Conservation (phyloP, 2,329 filamentous ascomycete species). For the Colletotrichum sp. region DNA sequence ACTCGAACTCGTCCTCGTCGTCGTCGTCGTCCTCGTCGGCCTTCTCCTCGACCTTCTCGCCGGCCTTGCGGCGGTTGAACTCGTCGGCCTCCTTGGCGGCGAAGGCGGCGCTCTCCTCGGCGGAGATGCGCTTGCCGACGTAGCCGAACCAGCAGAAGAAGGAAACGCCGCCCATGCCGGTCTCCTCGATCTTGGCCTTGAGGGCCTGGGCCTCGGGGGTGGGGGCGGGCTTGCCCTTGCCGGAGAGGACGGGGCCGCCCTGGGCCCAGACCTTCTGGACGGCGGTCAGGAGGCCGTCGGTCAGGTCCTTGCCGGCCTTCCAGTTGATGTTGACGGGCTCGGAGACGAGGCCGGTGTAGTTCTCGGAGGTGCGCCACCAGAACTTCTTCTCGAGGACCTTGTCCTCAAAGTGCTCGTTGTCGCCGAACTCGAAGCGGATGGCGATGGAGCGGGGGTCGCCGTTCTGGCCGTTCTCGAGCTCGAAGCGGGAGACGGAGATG, state of each 20-base stretch:
- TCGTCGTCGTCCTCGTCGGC: slow-evolving; percentile 59
- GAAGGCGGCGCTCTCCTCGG: slow-evolving; percentile 72
- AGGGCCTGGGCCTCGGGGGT: slow-evolving; percentile 55
- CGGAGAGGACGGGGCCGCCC: slow-evolving; percentile 38
- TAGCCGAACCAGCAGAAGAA: slow-evolving; percentile 94
- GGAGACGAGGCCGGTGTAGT: slow-evolving; percentile 80
- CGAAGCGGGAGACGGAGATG: slow-evolving; percentile 80
- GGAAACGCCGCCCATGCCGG: slow-evolving; percentile 69
- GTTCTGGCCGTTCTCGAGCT: slow-evolving; percentile 62
- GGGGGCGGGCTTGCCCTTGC: slow-evolving; percentile 36
- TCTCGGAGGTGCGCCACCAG: slow-evolving; percentile 75
- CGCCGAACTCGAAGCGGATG: slow-evolving; percentile 78
- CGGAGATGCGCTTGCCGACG: slow-evolving; percentile 70
- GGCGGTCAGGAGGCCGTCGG: slow-evolving; percentile 77
- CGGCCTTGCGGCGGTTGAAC: slow-evolving; percentile 52
- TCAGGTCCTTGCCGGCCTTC: slow-evolving; percentile 87
- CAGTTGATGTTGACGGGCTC: slow-evolving; percentile 89
- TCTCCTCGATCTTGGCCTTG: slow-evolving; percentile 61
- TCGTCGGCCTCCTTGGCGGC: slow-evolving; percentile 64
- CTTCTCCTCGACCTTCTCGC: slow-evolving; percentile 52
- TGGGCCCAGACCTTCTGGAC: slow-evolving; percentile 72
- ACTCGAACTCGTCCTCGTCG: slow-evolving; percentile 67
- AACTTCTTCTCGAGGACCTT: slow-evolving; percentile 87
- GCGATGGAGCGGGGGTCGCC: slow-evolving; percentile 83
- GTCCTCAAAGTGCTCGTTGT: slow-evolving; percentile 85